A percentile compares a stretch with the other conserved stretches of the same genome.
Conservation (phyloP, 768 basidiomycete species). For the Candolleomyces efflorescens region DNA sequence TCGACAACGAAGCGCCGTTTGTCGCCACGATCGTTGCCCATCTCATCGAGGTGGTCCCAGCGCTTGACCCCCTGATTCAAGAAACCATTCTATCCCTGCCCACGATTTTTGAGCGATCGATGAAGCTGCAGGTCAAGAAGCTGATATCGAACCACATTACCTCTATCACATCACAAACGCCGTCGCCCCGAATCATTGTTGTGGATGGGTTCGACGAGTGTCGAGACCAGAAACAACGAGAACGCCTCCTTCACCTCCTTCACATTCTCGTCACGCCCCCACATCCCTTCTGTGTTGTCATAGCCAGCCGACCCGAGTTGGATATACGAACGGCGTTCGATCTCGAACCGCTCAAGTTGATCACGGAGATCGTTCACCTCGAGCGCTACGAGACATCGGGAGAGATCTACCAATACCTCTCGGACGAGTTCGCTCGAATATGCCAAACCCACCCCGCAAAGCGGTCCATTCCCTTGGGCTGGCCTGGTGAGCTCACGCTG, state of each 20-base stretch:
- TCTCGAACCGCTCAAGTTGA: not conserved
- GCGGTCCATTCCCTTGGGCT: not conserved
- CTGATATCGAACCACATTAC: not conserved
- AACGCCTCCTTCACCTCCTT: not conserved
- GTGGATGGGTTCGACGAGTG: constrained; percentile 14
- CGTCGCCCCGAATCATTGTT: not conserved
- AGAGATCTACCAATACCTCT: constrained; percentile 1
- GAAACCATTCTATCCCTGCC: not conserved
- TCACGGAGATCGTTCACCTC: not conserved
- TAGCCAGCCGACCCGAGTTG: constrained; percentile 11
- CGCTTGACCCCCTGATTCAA: not conserved
- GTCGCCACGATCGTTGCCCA: constrained; percentile 2
- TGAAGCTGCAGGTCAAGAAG: not conserved
- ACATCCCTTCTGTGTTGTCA: not conserved
- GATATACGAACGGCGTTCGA: constrained; percentile 2
- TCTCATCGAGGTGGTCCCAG: not conserved
- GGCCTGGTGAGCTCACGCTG: constrained; percentile 7
- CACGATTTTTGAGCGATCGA: not conserved
- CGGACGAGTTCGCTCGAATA: not conserved
- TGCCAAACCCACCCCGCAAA: not conserved
- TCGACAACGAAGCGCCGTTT: not conserved
- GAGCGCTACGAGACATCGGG: not conserved
- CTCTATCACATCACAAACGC: not conserved
- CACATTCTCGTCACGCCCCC: not conserved
- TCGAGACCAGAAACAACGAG: not conserved